A percentile compares a stretch with the other conserved stretches of the same genome.
These are phyloP conservation scores for Globisporangium polare DNA, from an alignment of 352 stramenopile species.

Conservation along the genomic window DNA sequence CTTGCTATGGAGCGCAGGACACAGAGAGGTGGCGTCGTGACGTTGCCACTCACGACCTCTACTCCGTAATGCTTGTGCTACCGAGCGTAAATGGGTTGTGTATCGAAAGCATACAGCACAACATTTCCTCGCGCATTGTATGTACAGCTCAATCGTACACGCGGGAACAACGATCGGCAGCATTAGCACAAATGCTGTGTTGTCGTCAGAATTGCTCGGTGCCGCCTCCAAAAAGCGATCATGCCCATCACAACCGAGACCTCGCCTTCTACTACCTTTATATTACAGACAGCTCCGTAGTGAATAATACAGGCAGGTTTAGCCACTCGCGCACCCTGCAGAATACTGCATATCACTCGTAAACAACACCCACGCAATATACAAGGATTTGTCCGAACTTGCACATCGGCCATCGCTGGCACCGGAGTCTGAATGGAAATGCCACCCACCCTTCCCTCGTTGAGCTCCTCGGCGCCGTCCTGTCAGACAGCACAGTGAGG, in stretches of 20 bases:
- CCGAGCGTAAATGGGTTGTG: neutral
- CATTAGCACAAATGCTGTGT: neutral
- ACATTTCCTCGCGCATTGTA: no score
- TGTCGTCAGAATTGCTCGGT: neutral
- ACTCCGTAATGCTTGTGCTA: neutral
- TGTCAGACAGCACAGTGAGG: neutral
- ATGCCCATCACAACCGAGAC: conserved; percentile 4
- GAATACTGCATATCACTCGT: no score
- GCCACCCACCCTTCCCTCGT: neutral
- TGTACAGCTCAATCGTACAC: no score
- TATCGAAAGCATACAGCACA: no score
- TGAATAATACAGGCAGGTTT: no score
- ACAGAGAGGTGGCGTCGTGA: neutral
- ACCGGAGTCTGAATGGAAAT: conserved; percentile 4
- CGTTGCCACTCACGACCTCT: neutral
- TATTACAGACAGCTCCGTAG: no score
- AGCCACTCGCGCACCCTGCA: no score
- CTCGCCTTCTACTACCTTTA: neutral
- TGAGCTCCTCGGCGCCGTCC: neutral
- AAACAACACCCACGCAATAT: no score
- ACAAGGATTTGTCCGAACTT: neutral
- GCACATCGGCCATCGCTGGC: neutral
- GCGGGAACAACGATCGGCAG: neutral
- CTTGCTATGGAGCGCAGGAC: neutral
- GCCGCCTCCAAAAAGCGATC: neutral